Conservation (phyloP, 306 rosid genomes). For the Quercus dentata region DNA sequence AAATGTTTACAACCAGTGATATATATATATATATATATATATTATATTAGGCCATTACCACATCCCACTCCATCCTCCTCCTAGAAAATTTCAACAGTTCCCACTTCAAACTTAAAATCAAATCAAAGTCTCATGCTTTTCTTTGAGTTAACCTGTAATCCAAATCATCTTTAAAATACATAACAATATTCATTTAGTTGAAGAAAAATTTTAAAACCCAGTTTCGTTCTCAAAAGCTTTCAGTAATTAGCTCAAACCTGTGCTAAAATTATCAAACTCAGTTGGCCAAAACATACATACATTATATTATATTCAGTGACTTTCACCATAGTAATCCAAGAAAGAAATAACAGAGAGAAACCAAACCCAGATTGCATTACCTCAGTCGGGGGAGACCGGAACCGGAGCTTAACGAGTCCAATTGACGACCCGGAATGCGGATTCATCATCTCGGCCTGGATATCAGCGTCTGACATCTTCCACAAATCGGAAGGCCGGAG, state of each 20-base stretch:
- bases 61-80: background rate
- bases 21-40: too few relatives aligned
- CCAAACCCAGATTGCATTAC: conserved; percentile 26
- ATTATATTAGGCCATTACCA: too few relatives aligned
- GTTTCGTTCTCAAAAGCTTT: background rate
- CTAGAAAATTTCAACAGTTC: background rate
- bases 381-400: conserved; percentile 61
- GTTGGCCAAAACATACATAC: too few relatives aligned
- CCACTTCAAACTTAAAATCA: background rate
- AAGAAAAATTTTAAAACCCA: background rate
- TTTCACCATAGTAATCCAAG: background rate
- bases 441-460: conserved; percentile 75
- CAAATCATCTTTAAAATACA: background rate
- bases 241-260: background rate
- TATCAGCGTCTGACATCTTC: conserved; percentile 62
- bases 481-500: conserved; percentile 52
- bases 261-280: background rate
- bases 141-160: background rate
- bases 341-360: background rate
- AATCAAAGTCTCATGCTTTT: background rate
- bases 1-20: too few relatives aligned
- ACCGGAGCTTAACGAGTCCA: conserved; percentile 84
- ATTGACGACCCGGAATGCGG: conserved; percentile 63
- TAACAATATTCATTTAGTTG: background rate
- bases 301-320: background rate